phyloP scores from a whole-genome alignment of 2,329 filamentous ascomycete genomes.

The Keithomyces neogunnii region DNA sequence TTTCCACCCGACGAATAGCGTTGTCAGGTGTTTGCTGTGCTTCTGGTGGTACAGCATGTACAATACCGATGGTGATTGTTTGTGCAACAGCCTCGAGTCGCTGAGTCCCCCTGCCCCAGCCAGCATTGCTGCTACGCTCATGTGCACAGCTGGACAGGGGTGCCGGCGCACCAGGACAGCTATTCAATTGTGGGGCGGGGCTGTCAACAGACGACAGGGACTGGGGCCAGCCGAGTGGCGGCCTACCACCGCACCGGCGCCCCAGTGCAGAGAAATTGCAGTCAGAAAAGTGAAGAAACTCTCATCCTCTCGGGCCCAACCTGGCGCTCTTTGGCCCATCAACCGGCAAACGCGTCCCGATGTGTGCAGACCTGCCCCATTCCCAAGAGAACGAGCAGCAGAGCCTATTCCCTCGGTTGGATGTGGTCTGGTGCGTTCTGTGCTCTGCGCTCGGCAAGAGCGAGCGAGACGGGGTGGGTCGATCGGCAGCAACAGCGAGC shows the following conservation, averaged over 20 bases:
- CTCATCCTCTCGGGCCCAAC: neutral
- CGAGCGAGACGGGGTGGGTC: neutral
- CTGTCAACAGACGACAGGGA: neutral
- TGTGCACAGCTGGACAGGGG: constrained; percentile 8
- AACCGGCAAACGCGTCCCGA: neutral
- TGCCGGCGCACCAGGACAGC: neutral
- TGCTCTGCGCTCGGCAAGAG: neutral
- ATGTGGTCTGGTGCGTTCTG: neutral
- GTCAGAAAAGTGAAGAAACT: neutral
- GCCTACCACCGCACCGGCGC: neutral
- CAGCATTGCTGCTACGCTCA: neutral
- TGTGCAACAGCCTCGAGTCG: neutral
- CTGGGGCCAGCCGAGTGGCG: neutral
- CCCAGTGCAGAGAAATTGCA: constrained; percentile 1
- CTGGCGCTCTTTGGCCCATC: neutral
- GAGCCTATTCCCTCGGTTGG: neutral
- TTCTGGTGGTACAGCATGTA: neutral
- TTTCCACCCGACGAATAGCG: too few species aligned
- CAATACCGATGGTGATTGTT: neutral
- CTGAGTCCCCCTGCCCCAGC: neutral
- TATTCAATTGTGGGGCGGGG: neutral
- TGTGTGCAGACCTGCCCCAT: neutral
- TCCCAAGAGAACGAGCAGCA: neutral
- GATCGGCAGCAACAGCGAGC: neutral
- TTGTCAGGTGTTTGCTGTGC: neutral